phyloP scores from a whole-genome alignment of 345 rosid species.

The Trapa bicornis region DNA sequence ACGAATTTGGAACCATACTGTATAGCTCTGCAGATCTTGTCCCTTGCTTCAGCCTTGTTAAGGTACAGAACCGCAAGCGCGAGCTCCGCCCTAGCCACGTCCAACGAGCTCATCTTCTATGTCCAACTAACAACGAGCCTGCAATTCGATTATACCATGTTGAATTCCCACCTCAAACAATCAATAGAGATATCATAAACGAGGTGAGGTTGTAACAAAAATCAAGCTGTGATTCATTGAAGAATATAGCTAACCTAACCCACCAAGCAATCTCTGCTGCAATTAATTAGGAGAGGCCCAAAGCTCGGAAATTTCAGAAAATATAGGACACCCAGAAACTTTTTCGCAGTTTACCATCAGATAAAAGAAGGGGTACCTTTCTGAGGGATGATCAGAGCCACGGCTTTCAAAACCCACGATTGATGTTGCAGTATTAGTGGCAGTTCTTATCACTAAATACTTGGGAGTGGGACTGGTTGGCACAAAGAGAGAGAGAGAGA shows the following conservation, averaged over 20 bases:
- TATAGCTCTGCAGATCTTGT: conserved; percentile 97
- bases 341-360: not conserved
- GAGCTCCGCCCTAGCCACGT: conserved; percentile 77
- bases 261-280: not conserved
- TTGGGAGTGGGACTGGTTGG: not conserved
- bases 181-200: not conserved
- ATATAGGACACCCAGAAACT: not conserved
- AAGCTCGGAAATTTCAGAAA: not conserved
- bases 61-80: conserved; percentile 70
- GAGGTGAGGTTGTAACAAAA: not conserved
- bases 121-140: not conserved
- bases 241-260: not conserved
- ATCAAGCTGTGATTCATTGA: not conserved
- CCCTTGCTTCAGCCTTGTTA: conserved; percentile 98
- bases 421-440: not conserved
- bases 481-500: not conserved
- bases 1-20: conserved; percentile 90
- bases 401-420: not conserved
- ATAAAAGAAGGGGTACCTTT: not conserved
- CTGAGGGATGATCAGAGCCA: not conserved
- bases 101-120: conserved; percentile 63
- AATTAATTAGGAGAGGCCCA: not conserved
- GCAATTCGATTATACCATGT: not conserved
- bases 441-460: not conserved
- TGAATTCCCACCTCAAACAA: not conserved